Conservation (phyloP, 768 basidiomycete species). For the Russula olivacea region DNA sequence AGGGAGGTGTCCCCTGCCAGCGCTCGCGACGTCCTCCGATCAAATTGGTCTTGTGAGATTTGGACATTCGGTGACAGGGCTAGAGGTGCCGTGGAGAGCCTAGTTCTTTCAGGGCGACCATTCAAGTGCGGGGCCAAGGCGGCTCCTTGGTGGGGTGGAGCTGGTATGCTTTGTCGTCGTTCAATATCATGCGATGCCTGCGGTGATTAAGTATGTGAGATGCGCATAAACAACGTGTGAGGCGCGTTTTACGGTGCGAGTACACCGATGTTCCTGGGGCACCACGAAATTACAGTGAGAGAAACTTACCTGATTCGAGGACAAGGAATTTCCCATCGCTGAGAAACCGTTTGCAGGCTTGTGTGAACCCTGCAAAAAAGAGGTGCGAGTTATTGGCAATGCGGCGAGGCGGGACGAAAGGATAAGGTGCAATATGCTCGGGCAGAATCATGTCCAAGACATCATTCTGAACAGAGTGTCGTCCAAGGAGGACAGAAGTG, state of each 20-base stretch:
- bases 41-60: not conserved
- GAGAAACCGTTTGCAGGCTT: not conserved
- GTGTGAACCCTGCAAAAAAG: not conserved
- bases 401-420: not conserved
- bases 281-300: constrained; percentile 7
- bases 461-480: not conserved
- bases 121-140: constrained; percentile 1
- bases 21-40: constrained; percentile 1
- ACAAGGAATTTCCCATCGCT: not conserved
- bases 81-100: not conserved
- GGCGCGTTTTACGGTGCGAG: constrained; percentile 3
- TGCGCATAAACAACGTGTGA: constrained; percentile 10
- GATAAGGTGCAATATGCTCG: not conserved
- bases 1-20: not conserved
- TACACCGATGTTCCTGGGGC: constrained; percentile 1
- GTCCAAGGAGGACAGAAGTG: not conserved
- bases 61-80: not conserved
- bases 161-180: not conserved
- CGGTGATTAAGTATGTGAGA: constrained; percentile 12
- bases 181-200: constrained; percentile 9
- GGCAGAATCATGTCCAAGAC: not conserved
- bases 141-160: not conserved
- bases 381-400: not conserved
- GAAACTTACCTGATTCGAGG: constrained; percentile 17
- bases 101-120: not conserved